A percentile compares a stretch with the other conserved stretches of the same genome.
These are phyloP conservation scores for Malus domestica DNA, from an alignment of 306 rosid genomes.

Conservation along the genomic window ASM211411v1 NC_041803.1:10016501-10017000, in stretches of 20 bases:
- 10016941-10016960: conserved; percentile 37
- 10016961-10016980: conserved; percentile 47
- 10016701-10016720: too few relatives aligned
- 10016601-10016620: too few relatives aligned
- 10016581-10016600: conserved; percentile 30
- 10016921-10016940: conserved; percentile 36
- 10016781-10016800: too few relatives aligned
- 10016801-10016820: too few relatives aligned
- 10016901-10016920: conserved; percentile 35
- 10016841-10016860: conserved; percentile 64
- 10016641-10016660: too few relatives aligned
- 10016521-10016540: conserved; percentile 57
- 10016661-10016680: too few relatives aligned
- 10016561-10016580: conserved; percentile 42
- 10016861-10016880: conserved; percentile 66
- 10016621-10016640: too few relatives aligned
- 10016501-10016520: conserved; percentile 38
- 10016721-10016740: too few relatives aligned
- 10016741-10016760: too few relatives aligned
- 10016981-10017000: conserved; percentile 17
- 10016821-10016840: neutral
- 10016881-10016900: conserved; percentile 67
- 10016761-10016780: too few relatives aligned
- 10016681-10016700: too few relatives aligned
- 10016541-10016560: conserved; percentile 36